Evolutionary conservation across 371 early-diverging fungal species (phyloP), one percentile per base, ranked within the genome.

Genomic region (Choanephora cucurbitarum): DNA sequence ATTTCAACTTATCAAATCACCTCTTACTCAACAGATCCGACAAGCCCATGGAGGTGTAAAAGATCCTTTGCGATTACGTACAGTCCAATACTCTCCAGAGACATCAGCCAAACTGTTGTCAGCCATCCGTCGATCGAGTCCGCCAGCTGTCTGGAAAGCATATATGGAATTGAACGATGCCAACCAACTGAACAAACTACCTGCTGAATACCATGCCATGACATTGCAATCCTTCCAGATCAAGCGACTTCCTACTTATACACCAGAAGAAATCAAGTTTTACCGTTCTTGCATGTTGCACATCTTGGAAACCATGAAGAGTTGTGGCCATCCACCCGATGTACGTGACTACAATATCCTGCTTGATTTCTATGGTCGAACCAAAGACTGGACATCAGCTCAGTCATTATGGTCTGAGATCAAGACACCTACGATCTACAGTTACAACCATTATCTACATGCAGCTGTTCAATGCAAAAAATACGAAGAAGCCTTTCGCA

Each of bases 311-410:
- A 55, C 58, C 5, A 74, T 77, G 71, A 67, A 69, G 22, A 15
- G 22, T 1, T 19, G 39, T 9, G 40, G 49, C 2, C 41, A 55
- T 34, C 9, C 55, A 28, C 65, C 62, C 0, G 70, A 72, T 50
- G 51, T 70, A 15, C 69, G 73, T 13, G 80, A 80, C 49, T 80
- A 80, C 34, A 75, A 76, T 47, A 62, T 77, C 21, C n/a, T 80
- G 41, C 52, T 80, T 18, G 70, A 70, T 2, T 70, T 73, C 43
- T 72, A 64, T 52, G 71, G 75, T 19, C 77, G 72, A 15, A 33
- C 57, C 3, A 47, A 59, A 4, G 73, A 76, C 40, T 72, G 70
- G 66, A 48, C 58, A 11, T 45, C 68, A 1, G 70, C 72, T 10
- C 48, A 21, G 17, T 43, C 59, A 3, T 50, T 61, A 8, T 75